These are phyloP conservation scores for Taphrina confusa DNA, from an alignment of 1,139 yeast species.

Conservation along the genomic window DNA sequence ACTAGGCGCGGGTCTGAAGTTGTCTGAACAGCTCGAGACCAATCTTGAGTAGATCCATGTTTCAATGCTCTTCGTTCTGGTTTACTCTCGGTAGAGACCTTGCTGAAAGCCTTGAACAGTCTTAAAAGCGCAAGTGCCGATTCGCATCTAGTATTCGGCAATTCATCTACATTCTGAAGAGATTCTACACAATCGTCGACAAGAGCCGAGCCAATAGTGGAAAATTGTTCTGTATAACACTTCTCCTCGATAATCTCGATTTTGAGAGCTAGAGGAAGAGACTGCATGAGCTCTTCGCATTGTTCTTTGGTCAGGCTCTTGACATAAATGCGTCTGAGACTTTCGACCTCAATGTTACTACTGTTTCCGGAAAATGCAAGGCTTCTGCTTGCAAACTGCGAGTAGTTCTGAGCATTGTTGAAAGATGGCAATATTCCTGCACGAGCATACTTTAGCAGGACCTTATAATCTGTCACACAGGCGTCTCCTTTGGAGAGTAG, in stretches of 20 bases:
- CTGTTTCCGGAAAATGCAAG: neutral
- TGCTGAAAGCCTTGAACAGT: neutral
- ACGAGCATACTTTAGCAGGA: slow-evolving; percentile 19
- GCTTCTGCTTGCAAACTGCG: neutral
- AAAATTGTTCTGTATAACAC: too few relatives aligned
- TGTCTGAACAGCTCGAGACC: too few relatives aligned
- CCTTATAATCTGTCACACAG: neutral
- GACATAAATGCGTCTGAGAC: neutral
- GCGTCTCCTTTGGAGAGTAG: neutral
- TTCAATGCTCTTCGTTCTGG: too few relatives aligned
- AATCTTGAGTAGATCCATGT: too few relatives aligned
- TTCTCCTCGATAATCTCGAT: neutral
- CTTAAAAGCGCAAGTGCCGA: neutral
- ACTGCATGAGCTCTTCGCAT: neutral
- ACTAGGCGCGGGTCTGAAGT: too few relatives aligned
- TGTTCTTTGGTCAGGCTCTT: neutral
- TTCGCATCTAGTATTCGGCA: too few relatives aligned
- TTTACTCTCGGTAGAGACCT: too few relatives aligned
- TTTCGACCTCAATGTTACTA: neutral
- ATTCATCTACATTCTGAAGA: too few relatives aligned
- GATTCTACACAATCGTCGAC: too few relatives aligned
- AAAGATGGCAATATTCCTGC: slow-evolving; percentile 7
- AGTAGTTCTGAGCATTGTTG: neutral
- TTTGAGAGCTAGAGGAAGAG: neutral
- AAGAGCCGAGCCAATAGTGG: too few relatives aligned